Percentiles rank a stretch among this genome's conserved stretches.
Conservation (phyloP, 148 eudicot genomes). For the Amaranthus palmeri region DNA sequence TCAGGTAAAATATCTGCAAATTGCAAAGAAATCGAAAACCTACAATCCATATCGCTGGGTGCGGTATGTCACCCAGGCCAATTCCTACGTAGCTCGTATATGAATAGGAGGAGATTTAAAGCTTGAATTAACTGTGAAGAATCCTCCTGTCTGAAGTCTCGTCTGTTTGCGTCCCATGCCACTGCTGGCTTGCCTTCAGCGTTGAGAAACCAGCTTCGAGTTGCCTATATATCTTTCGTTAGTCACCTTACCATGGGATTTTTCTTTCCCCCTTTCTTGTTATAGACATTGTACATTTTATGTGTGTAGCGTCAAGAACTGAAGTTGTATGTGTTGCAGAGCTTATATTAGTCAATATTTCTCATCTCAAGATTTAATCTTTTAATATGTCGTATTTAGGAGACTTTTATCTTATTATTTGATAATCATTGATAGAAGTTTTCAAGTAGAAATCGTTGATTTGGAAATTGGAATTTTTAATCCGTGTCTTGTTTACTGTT, state of each 20-base stretch:
- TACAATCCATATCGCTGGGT: constrained; percentile 88
- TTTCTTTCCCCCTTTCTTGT: background rate
- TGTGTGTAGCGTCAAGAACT: background rate
- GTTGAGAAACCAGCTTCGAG: background rate
- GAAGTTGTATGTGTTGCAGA: background rate
- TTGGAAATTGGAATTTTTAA: too few species aligned
- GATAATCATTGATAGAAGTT: too few species aligned
- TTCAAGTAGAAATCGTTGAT: too few species aligned
- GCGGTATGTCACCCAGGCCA: constrained; percentile 78
- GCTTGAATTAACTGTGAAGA: background rate
- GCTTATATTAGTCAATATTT: background rate
- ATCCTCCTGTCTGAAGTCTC: background rate
- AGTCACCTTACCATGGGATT: background rate
- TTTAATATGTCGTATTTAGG: too few species aligned
- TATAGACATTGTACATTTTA: constrained; percentile 4
- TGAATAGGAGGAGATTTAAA: constrained; percentile 20
- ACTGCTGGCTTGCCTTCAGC: background rate
- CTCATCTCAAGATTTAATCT: too few species aligned
- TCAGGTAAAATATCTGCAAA: constrained; percentile 82
- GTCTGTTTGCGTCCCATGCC: background rate
- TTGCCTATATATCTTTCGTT: background rate
- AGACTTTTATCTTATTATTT: too few species aligned
- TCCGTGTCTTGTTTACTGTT: too few species aligned
- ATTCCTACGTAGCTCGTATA: constrained; percentile 84
- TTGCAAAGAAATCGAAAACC: constrained; percentile 64